Evolutionary conservation across 2,329 filamentous ascomycete species (phyloP).

Genomic region (Fusarium hainanense): DNA sequence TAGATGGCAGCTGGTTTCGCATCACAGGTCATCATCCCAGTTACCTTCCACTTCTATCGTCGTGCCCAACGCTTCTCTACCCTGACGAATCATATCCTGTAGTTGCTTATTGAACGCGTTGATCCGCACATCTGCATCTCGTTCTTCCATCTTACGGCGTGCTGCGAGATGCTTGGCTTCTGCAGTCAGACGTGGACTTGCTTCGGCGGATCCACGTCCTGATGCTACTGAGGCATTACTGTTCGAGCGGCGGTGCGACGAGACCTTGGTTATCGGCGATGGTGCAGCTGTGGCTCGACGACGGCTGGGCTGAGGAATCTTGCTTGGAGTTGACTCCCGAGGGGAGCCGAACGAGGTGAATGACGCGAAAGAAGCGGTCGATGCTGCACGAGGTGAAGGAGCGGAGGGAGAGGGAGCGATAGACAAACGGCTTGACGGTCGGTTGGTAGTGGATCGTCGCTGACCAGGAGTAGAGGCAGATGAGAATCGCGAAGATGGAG

Average conservation of each 20-base stretch:
- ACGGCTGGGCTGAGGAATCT: constrained; percentile 52
- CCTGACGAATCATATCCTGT: constrained; percentile 88
- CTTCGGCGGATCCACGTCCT: constrained; percentile 44
- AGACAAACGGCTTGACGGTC: constrained; percentile 58
- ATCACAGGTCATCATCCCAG: constrained; percentile 55
- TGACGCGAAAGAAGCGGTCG: constrained; percentile 51
- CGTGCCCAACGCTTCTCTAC: constrained; percentile 84
- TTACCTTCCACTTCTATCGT: constrained; percentile 68
- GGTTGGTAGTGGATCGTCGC: constrained; percentile 38
- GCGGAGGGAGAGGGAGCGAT: constrained; percentile 43
- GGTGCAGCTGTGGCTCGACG: constrained; percentile 34
- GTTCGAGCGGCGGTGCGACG: constrained; percentile 56
- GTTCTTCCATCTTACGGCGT: constrained; percentile 77
- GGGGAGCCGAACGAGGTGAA: constrained; percentile 49
- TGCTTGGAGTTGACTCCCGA: constrained; percentile 54
- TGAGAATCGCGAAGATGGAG: constrained; percentile 48
- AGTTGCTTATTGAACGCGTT: constrained; percentile 82
- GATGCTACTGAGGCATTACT: constrained; percentile 59
- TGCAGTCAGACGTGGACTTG: constrained; percentile 64
- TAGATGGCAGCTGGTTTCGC: constrained; percentile 13
- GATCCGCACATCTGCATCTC: constrained; percentile 82
- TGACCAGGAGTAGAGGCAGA: constrained; percentile 45
- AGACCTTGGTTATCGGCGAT: constrained; percentile 26
- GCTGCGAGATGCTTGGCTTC: constrained; percentile 81
- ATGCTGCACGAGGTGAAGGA: constrained; percentile 40